phyloP scores from a whole-genome alignment of 2,329 filamentous ascomycete species.

The Calonectria hawksworthii region DNA sequence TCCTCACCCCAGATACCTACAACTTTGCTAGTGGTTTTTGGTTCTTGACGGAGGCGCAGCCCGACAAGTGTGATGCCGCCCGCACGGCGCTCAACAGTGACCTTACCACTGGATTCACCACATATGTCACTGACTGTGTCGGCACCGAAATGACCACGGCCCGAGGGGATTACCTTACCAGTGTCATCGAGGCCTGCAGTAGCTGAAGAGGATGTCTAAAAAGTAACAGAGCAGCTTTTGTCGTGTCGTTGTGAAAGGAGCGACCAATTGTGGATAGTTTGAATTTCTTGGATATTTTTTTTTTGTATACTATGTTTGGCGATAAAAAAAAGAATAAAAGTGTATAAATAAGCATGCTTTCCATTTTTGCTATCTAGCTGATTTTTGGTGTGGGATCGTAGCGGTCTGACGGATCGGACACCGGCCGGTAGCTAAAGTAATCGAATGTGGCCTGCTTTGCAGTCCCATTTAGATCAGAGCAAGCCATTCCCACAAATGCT shows the following conservation, averaged over 20 bases:
- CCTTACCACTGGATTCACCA: slow-evolving; percentile 57
- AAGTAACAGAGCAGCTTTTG: no score
- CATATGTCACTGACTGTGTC: slow-evolving; percentile 64
- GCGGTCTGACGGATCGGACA: slow-evolving; percentile 53
- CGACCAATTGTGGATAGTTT: no score
- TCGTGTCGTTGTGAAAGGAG: no score
- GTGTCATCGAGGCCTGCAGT: slow-evolving; percentile 53
- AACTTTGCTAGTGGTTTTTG: slow-evolving; percentile 68
- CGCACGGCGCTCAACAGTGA: slow-evolving; percentile 51
- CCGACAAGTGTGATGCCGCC: slow-evolving; percentile 55
- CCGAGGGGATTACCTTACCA: slow-evolving; percentile 57
- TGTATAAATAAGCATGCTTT: no score
- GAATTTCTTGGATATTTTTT: not conserved
- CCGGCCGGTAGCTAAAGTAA: slow-evolving; percentile 65
- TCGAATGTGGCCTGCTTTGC: slow-evolving; percentile 63
- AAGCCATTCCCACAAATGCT: slow-evolving; percentile 70
- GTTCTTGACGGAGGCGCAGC: slow-evolving; percentile 54
- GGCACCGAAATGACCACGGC: slow-evolving; percentile 50
- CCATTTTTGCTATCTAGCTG: not conserved
- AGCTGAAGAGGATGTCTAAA: no score
- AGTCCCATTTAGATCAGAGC: slow-evolving; percentile 68
- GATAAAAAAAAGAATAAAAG: no score
- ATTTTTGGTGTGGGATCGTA: not conserved
- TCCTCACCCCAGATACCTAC: slow-evolving; percentile 63
- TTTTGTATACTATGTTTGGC: not conserved